A percentile compares a stretch with the other conserved stretches of the same genome.
Evolutionary conservation across 73 alveolate genomes (phyloP).

Genomic region (Paramecium sonneborni): DNA sequence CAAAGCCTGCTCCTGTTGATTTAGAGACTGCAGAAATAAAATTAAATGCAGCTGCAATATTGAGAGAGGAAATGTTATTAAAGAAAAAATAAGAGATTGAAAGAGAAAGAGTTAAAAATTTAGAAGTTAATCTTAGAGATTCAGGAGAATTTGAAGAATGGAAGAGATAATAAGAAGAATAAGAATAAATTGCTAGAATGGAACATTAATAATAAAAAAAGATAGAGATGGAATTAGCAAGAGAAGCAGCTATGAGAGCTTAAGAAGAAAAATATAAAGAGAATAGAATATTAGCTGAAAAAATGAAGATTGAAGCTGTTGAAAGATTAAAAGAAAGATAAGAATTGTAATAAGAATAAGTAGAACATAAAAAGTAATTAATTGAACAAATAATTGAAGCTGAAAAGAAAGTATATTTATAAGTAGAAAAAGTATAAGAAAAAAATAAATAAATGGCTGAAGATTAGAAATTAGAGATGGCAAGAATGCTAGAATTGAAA

Average conservation of each 20-base stretch:
- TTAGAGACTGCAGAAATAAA: constrained; percentile 87
- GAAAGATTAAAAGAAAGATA: constrained; percentile 80
- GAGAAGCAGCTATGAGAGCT: constrained; percentile 97
- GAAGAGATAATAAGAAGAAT: constrained; percentile 88
- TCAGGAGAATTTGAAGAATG: constrained; percentile 94
- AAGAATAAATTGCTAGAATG: constrained; percentile 90
- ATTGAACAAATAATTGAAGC: constrained; percentile 70
- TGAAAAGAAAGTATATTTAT: constrained; percentile 79
- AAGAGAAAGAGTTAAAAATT: constrained; percentile 86
- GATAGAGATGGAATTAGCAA: constrained; percentile 96
- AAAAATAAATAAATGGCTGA: constrained; percentile 90
- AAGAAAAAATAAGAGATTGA: constrained; percentile 92
- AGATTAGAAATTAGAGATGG: constrained; percentile 88
- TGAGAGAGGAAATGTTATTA: constrained; percentile 85
- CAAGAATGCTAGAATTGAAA: constrained; percentile 80
- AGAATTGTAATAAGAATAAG: constrained; percentile 83
- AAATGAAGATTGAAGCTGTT: constrained; percentile 85
- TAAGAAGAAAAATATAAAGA: constrained; percentile 87
- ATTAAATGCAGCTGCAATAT: constrained; percentile 95
- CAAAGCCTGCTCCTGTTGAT: constrained; percentile 73
- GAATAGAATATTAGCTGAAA: constrained; percentile 86
- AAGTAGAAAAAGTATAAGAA: constrained; percentile 77
- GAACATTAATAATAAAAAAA: constrained; percentile 95
- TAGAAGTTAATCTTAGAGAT: constrained; percentile 93
- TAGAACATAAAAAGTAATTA: constrained; percentile 83